Base-by-base conservation (phyloP, 2,329 filamentous ascomycete genomes). In the Diaporthe longicolla region DNA sequence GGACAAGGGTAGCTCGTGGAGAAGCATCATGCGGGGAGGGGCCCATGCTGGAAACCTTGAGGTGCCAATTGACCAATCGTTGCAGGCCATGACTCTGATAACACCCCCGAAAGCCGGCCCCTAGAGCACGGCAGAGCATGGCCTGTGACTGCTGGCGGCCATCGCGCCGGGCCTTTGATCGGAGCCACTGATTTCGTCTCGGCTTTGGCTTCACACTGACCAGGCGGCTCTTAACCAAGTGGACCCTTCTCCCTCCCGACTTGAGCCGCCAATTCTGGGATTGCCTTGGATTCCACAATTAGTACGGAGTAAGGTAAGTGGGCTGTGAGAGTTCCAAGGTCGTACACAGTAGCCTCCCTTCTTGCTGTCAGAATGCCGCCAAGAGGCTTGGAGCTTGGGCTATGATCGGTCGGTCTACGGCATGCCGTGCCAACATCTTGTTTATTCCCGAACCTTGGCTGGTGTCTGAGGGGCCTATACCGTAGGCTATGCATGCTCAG, bases 1-100 rank as follows among this genome's bases (percentile, higher is more conserved):
- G 52, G 55, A 69, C 71, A 73, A 54, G 61, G 71, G 55, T 73
- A 70, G 71, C 52, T 70, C 50, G 69, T 48, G 57, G 58, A 50
- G 24, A 71, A 59, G 61, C 24, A 68, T 52, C 26, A 73, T 73
- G 71, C 71, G 71, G 71, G 68, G 71, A 73, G 57, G 54, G 43
- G 40, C 43, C 40, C 40, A 40, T 40, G 54, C 57, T 45, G 24
- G 37, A 32, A 26, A 24, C 26, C 48, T 52, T 35, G 45, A 54
- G 21, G 13, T 11, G 45, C 32, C 55, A 73, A 73, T 73, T 73
- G 71, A 11, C 71, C 71, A 73, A 73, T 70, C 32, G 21, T 40
- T 45, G 66, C 63, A 19, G 43, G 57, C 63, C 63, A 52, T 54
- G 71, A 37, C 40, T 69, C 54, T 50, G 65, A 69, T 73, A 69